Evolutionary conservation across 1,284 basidiomycete species (phyloP).

Genomic region (Ganoderma leucocontextum): DNA sequence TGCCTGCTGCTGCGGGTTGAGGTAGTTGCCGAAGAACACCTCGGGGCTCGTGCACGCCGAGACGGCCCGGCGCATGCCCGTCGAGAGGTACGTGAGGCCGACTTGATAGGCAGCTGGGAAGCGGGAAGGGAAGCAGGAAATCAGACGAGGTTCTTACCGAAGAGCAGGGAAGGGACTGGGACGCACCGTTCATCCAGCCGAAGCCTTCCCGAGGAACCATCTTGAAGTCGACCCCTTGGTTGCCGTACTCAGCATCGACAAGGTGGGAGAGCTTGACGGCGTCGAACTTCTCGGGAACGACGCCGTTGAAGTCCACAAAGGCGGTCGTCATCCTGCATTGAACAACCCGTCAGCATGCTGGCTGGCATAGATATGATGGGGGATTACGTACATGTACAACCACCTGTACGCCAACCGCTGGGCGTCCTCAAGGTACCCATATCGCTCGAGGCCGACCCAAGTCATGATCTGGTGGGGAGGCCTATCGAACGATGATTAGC

Average conservation of each 20-base stretch:
- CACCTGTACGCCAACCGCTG: constrained; percentile 95
- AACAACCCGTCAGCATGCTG: neutral
- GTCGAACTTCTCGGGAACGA: constrained; percentile 99
- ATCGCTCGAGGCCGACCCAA: constrained; percentile 97
- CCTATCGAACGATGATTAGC: constrained; percentile 58
- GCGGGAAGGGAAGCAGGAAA: constrained; percentile 1
- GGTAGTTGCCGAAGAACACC: constrained; percentile 77
- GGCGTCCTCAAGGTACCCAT: constrained; percentile 94
- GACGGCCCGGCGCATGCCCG: constrained; percentile 93
- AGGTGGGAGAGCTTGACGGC: constrained; percentile 95
- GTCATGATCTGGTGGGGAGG: constrained; percentile 97
- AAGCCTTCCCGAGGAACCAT: constrained; percentile 97
- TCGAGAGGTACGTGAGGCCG: constrained; percentile 93
- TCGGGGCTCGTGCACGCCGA: constrained; percentile 93
- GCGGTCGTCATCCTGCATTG: constrained; percentile 84
- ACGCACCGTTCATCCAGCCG: constrained; percentile 93
- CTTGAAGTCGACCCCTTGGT: constrained; percentile 98
- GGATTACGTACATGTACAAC: constrained; percentile 85
- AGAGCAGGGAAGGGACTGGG: constrained; percentile 10
- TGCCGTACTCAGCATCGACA: constrained; percentile 98
- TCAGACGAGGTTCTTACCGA: constrained; percentile 9
- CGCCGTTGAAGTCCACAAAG: constrained; percentile 95
- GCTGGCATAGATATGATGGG: neutral
- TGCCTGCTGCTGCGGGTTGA: constrained; percentile 44
- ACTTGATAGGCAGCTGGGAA: constrained; percentile 89